phyloP scores from a whole-genome alignment of 2,329 filamentous ascomycete species.

The Teratosphaeria gauchensis region DNA sequence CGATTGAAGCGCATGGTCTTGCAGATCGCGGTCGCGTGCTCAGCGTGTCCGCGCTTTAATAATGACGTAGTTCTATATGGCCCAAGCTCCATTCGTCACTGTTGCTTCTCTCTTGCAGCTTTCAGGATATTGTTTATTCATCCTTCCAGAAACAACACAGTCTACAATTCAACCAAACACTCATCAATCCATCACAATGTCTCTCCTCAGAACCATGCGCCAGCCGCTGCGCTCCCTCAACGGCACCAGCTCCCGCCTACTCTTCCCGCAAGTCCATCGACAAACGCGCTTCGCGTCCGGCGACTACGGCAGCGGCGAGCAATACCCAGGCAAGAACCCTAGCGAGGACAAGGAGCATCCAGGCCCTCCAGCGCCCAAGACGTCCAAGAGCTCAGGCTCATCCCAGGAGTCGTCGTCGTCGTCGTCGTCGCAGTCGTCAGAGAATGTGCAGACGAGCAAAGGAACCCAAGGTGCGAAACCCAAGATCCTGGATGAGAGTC shows the following conservation, averaged over 20 bases:
- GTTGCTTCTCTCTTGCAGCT: background rate
- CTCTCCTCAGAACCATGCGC: constrained; percentile 11
- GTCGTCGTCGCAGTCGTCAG: background rate
- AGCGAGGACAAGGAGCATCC: constrained; percentile 36
- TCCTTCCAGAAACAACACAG: background rate
- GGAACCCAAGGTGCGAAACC: constrained; percentile 28
- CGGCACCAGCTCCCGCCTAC: background rate
- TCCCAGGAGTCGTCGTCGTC: constrained; percentile 10
- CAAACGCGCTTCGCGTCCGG: constrained; percentile 25
- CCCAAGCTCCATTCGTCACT: background rate
- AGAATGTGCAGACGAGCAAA: constrained; percentile 4
- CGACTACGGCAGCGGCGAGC: constrained; percentile 36
- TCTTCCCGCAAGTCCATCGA: constrained; percentile 1
- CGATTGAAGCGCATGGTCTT: background rate
- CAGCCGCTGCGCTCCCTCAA: constrained; percentile 10
- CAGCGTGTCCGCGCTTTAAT: background rate
- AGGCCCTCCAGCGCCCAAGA: constrained; percentile 34
- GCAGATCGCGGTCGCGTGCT: background rate
- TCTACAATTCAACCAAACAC: background rate
- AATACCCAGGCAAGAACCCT: constrained; percentile 32
- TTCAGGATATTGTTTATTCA: background rate
- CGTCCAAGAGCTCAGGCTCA: constrained; percentile 22
- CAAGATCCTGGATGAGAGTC: constrained; percentile 31
- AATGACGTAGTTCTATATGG: background rate
- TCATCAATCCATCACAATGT: constrained; percentile 8